Evolutionary conservation across 139 green algal species (phyloP).

Genomic region (Chlamydomonas sp.): DNA sequence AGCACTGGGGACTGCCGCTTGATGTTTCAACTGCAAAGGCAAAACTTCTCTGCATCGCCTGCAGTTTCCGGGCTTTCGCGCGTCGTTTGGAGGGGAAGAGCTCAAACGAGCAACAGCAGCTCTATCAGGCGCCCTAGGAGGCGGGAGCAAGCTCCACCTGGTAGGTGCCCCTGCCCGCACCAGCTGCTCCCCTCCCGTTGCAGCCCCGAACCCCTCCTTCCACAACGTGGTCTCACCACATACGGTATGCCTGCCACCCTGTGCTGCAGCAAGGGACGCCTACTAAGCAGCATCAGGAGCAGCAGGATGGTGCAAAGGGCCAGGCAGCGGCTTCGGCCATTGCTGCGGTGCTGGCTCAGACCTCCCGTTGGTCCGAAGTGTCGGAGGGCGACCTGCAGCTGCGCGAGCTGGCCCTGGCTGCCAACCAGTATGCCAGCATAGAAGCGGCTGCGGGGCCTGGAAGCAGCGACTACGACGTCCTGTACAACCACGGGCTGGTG

Average conservation of each 20-base stretch:
- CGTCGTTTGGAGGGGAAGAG: conserved; percentile 69
- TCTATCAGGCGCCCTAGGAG: conserved; percentile 47
- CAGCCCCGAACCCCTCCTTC: not conserved
- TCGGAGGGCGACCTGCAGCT: conserved; percentile 42
- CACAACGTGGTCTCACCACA: not conserved
- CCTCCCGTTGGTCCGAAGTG: not conserved
- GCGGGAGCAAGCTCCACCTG: not conserved
- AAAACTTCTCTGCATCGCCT: no score
- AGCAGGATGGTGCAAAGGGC: not conserved
- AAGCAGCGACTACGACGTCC: conserved; percentile 57
- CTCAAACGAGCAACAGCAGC: conserved; percentile 62
- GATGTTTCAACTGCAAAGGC: no score
- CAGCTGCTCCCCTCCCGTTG: no score
- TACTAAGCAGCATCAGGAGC: not conserved
- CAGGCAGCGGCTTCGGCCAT: not conserved
- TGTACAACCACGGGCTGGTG: conserved; percentile 78
- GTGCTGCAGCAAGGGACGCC: not conserved
- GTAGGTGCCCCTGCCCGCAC: not conserved
- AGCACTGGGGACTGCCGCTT: not conserved
- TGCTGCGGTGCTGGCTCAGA: not conserved
- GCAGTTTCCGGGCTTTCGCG: conserved; percentile 59
- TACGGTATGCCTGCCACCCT: not conserved
- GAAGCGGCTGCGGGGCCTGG: not conserved
- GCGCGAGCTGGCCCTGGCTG: conserved; percentile 63
- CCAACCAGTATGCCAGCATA: conserved; percentile 48